Conservation (phyloP, 2,329 filamentous ascomycete genomes). For the Trichoderma atroviride region DNA sequence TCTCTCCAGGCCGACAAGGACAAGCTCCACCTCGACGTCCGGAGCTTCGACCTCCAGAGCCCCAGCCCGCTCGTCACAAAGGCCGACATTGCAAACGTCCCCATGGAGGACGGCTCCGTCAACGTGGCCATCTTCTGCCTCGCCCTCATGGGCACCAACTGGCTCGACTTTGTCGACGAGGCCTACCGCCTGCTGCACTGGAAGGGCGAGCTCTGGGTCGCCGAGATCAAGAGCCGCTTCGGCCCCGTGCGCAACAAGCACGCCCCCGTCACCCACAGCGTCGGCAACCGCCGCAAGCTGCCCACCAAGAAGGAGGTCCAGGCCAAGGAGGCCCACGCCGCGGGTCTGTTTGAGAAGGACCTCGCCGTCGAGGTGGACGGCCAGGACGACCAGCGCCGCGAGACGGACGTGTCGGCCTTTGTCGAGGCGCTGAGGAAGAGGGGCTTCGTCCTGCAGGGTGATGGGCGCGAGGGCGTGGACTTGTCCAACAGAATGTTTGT, state of each 20-base stretch:
- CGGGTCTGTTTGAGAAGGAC: conserved; percentile 55
- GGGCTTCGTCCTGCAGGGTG: conserved; percentile 80
- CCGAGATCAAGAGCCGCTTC: conserved; percentile 95
- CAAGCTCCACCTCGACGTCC: conserved; percentile 72
- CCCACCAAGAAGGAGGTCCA: conserved; percentile 50
- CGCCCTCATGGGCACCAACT: conserved; percentile 98
- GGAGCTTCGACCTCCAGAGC: conserved; percentile 85
- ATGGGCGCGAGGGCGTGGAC: conserved; percentile 66
- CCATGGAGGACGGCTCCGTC: conserved; percentile 71
- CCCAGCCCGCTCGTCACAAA: conserved; percentile 76
- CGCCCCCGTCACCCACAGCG: conserved; percentile 64
- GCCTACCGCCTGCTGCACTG: conserved; percentile 88
- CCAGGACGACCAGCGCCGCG: conserved; percentile 61
- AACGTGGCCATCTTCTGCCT: conserved; percentile 95
- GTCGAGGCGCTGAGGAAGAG: conserved; percentile 78
- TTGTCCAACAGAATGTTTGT: conserved; percentile 98
- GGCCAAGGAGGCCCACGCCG: conserved; percentile 52
- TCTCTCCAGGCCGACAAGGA: conserved; percentile 65
- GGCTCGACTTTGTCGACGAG: conserved; percentile 95
- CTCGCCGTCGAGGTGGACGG: conserved; percentile 74
- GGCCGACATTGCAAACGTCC: conserved; percentile 85
- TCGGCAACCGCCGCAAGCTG: conserved; percentile 58
- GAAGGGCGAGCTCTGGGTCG: conserved; percentile 95
- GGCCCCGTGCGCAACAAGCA: conserved; percentile 44
- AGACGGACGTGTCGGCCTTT: conserved; percentile 87